phyloP scores from a whole-genome alignment of 345 rosid genomes.

The Euclidium syriacum region DNA sequence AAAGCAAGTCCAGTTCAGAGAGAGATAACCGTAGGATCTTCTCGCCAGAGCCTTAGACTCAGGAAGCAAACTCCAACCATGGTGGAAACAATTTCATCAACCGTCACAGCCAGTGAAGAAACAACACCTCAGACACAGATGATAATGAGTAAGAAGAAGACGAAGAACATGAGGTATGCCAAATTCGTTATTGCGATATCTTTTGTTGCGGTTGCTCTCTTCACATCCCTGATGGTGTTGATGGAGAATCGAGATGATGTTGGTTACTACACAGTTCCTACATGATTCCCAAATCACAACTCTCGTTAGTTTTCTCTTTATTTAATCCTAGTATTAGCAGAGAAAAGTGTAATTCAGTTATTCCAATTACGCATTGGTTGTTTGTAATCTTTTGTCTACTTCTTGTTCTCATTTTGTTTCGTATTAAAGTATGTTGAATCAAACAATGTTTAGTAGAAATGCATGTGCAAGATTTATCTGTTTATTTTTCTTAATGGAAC shows the following conservation, averaged over 20 bases:
- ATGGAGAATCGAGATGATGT: slow-evolving; percentile 35
- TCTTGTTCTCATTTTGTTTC: slow-evolving; percentile 14
- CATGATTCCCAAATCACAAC: background rate
- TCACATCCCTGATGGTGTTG: slow-evolving; percentile 30
- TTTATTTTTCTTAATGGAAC: no score
- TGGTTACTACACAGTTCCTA: slow-evolving; percentile 52
- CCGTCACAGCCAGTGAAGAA: slow-evolving; percentile 6
- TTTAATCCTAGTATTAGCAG: slow-evolving; percentile 3
- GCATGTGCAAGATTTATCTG: no score
- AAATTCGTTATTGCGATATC: slow-evolving; percentile 37
- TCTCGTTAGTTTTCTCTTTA: no score
- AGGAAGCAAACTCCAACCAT: slow-evolving; percentile 30
- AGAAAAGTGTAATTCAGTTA: slow-evolving; percentile 9
- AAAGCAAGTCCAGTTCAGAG: slow-evolving; percentile 40
- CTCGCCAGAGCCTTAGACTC: slow-evolving; percentile 31
- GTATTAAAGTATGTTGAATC: background rate
- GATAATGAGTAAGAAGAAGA: slow-evolving; percentile 14
- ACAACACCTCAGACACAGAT: slow-evolving; percentile 19
- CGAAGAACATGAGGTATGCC: slow-evolving; percentile 24
- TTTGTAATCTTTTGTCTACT: slow-evolving; percentile 7
- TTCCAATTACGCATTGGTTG: slow-evolving; percentile 17
- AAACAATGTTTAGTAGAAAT: no score
- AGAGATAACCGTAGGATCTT: no score
- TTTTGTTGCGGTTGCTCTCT: slow-evolving; percentile 35
- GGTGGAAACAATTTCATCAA: slow-evolving; percentile 55